These are phyloP conservation scores for Nothophoma quercina DNA, from an alignment of 2,329 filamentous ascomycete genomes.

Conservation along the genomic window DNA sequence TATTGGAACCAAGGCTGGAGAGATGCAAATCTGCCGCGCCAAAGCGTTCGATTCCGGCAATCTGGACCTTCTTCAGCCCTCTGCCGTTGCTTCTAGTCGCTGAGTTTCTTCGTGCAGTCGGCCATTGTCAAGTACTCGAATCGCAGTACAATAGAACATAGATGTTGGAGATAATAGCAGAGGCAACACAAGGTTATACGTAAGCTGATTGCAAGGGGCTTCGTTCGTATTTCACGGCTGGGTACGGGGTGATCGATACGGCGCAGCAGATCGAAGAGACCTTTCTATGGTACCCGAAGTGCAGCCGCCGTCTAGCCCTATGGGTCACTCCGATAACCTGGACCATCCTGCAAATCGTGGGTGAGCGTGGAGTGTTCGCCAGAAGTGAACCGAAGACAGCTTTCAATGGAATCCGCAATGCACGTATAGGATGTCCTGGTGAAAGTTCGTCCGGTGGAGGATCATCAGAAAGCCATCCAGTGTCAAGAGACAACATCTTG, in stretches of 20 bases:
- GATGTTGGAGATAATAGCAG: background rate
- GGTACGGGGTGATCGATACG: background rate
- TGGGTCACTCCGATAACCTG: background rate
- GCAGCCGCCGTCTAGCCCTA: background rate
- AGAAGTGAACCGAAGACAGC: background rate
- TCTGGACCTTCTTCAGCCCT: conserved; percentile 4
- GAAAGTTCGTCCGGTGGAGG: no score
- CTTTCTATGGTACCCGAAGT: background rate
- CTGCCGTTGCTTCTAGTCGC: background rate
- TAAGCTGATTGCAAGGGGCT: background rate
- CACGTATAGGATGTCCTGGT: no score
- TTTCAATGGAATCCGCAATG: background rate
- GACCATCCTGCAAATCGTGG: background rate
- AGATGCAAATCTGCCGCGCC: conserved; percentile 8
- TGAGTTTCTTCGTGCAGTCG: background rate
- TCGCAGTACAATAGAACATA: background rate
- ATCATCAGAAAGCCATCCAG: no score
- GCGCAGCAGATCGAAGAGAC: conserved; percentile 8
- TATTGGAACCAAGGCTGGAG: conserved; percentile 7
- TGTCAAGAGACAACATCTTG: no score
- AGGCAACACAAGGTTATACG: background rate
- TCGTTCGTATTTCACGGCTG: background rate
- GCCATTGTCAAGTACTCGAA: background rate
- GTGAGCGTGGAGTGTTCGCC: background rate
- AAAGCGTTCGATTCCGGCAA: background rate